Base-by-base conservation (phyloP, 1,139 yeast genomes). In the Suhomyces maxii region DNA sequence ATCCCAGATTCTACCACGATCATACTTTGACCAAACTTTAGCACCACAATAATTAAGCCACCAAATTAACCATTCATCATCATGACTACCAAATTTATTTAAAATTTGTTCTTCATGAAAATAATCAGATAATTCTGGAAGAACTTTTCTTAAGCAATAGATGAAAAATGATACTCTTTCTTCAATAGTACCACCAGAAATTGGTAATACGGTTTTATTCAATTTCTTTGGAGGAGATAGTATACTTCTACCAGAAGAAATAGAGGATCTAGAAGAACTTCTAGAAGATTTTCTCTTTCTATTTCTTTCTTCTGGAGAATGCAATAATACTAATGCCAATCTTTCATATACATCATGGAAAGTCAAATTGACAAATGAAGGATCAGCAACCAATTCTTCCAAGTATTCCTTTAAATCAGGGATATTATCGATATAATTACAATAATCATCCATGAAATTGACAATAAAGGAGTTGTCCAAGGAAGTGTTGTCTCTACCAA, bases 41-140 rank as follows among this genome's bases (percentile, higher is more conserved):
- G 95, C 80, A n/a, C 97, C 97, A 59, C 89, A 81, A 76, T 89
- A 90, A 60, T 90, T 89, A 53, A 90, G 72, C 97, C 97, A 91
- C 96, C 97, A 91, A 34, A 89, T 77, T 34, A 90, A 71, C 97
- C 97, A 91, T 59, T 87, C 95, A 56, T 88, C 95, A 56, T 89
- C 91, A 46, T 80, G 77, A 41, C 80, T 71, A 36, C 84, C 84
- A 53, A 79, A 72, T 39, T 83, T 78, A 46, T 80, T 74, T 44
- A 87, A 67, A 35, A 86, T 81, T 51, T 86, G 93, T 58, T 91
- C 97, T 58, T 89, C 96, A 40, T 82, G 85, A 54, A 91, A 81
- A 53, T 83, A 88, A 49, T 79, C 80, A 44, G 89, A 84, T 41
- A 91, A 66, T 56, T 89, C 97, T 1, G 97, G 97, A 44, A 88